Conservation (phyloP, 1,139 yeast species). For the Blastobotrys petasosporus region DNA sequence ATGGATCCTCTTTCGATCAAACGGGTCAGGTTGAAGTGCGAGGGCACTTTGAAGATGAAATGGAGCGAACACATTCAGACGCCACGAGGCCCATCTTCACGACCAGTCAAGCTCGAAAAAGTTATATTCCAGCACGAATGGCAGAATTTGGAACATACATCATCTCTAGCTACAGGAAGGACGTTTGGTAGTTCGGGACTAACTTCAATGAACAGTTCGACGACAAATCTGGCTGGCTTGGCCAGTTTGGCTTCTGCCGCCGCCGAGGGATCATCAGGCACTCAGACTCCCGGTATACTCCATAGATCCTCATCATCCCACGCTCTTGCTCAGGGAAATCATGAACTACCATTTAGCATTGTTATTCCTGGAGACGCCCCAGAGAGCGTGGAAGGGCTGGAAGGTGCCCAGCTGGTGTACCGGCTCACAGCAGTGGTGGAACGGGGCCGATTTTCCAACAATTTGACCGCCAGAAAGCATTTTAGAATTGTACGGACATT, state of each 20-base stretch:
- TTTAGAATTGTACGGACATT: constrained; percentile 82
- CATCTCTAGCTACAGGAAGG: neutral
- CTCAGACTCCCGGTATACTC: neutral
- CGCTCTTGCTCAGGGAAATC: constrained; percentile 52
- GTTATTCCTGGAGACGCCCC: constrained; percentile 79
- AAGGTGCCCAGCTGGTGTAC: constrained; percentile 77
- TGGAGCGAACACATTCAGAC: constrained; percentile 37
- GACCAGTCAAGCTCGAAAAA: constrained; percentile 56
- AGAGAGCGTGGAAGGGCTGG: constrained; percentile 87
- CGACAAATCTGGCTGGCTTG: constrained; percentile 12
- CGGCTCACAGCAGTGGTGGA: constrained; percentile 75
- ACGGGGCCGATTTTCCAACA: constrained; percentile 68
- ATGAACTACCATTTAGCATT: constrained; percentile 85
- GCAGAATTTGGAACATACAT: constrained; percentile 55
- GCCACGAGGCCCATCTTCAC: constrained; percentile 41
- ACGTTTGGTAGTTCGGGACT: constrained; percentile 4
- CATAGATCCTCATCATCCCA: constrained; percentile 11
- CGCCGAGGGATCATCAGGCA: neutral
- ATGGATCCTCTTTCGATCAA: constrained; percentile 69
- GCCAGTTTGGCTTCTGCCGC: constrained; percentile 6
- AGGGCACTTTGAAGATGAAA: constrained; percentile 56
- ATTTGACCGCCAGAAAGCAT: constrained; percentile 62
- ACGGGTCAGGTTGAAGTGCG: constrained; percentile 54
- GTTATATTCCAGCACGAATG: constrained; percentile 69
- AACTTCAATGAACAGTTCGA: constrained; percentile 9